Base-by-base conservation (phyloP, 2,329 filamentous ascomycete genomes). In the Sclerotinia nivalis region DNA sequence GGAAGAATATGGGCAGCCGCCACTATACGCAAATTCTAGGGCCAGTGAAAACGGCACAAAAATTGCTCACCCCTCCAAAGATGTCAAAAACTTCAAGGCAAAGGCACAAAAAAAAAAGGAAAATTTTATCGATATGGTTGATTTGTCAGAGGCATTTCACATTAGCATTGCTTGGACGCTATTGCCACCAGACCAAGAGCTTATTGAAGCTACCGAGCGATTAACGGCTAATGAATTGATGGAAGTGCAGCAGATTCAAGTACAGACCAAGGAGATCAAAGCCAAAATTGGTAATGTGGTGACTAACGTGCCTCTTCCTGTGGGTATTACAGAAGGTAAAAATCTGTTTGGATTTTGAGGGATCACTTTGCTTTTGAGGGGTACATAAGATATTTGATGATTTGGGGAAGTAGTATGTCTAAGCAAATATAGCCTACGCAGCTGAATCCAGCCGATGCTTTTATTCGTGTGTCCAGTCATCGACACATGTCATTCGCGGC, bases 101-200 rank as follows among this genome's bases (percentile, higher is more conserved):
- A 59, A 66, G 55, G 43, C 70, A 70, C 40, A 56, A n/a, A 54
- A 67, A 62, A 40, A 54, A 28, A 34, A 50, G 20, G 55, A 78
- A 13, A 18, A 8, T 45, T 68, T 61, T 18, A 10, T 20, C 20
- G 67, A 72, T 56, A 69, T 75, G 10, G 69, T 76, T 47, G 84
- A 88, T 74, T 79, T 79, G 68, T 84, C 85, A 6, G 79, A 84
- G 62, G 87, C 86, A 31, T 97, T 97, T 77, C 96, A 99, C 80
- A 82, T 98, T 71, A 97, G 93, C 59, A 88, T 99, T 69, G 96
- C 91, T 0, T 98, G 95, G 96, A 91, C 87, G 1, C 84, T 95
- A 72, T 80, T 83, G 13, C 78, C 82, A 55, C 89, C 88, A 0
- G 82, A 79, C 8, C 70, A 81, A 4, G 82, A 85, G 47, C 76